phyloP scores from a whole-genome alignment of 73 alveolate species.

The Paramecium pentaurelia region DNA sequence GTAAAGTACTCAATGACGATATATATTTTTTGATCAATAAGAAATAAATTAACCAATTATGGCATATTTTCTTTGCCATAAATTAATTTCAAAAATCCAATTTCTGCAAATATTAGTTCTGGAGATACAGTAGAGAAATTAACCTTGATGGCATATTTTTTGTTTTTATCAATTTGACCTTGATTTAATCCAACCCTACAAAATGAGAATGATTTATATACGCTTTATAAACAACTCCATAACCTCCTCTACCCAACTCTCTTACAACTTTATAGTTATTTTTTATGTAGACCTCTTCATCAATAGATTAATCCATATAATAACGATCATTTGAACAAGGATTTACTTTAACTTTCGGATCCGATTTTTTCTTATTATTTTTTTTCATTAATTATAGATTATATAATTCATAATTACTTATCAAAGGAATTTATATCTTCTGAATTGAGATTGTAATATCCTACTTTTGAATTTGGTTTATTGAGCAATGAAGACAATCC shows the following conservation, averaged over 20 bases:
- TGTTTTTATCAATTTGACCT: neutral
- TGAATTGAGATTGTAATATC: neutral
- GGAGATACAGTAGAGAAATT: constrained; percentile 61
- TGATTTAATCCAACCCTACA: neutral
- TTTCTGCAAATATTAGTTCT: constrained; percentile 59
- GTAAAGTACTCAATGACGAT: constrained; percentile 53
- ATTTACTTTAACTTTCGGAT: neutral
- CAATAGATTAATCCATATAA: neutral
- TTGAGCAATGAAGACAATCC: neutral
- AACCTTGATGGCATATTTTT: constrained; percentile 57
- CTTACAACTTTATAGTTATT: constrained; percentile 45
- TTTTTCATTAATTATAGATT: neutral
- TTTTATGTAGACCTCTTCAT: constrained; percentile 35
- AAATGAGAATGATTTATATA: neutral
- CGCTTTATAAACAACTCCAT: constrained; percentile 64
- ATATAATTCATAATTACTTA: constrained; percentile 1
- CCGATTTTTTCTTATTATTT: neutral
- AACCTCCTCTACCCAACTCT: constrained; percentile 64
- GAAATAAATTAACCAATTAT: constrained; percentile 53
- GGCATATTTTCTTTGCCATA: constrained; percentile 54
- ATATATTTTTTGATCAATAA: constrained; percentile 51
- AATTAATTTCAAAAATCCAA: constrained; percentile 51
- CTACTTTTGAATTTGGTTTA: neutral
- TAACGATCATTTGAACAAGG: constrained; percentile 43
- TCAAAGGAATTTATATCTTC: neutral